phyloP scores from a whole-genome alignment of 2,329 filamentous ascomycete species.

The Parasarocladium wereldwijsianum region DNA sequence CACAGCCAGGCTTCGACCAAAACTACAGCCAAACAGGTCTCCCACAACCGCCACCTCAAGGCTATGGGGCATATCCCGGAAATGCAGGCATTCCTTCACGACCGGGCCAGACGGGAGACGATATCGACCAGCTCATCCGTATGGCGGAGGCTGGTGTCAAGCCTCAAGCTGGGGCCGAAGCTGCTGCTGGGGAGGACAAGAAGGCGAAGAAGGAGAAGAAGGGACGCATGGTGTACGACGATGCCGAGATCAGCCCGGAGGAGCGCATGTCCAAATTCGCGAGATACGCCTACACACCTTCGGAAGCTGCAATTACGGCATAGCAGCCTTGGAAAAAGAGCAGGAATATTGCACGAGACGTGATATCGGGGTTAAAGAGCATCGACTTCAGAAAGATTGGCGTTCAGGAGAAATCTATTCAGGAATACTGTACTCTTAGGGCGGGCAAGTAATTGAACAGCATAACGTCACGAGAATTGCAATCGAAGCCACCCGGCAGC shows the following conservation, averaged over 20 bases:
- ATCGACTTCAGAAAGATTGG: no score
- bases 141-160: constrained; percentile 48
- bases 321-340: constrained; percentile 2
- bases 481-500: no score
- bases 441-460: no score
- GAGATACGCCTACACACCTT: constrained; percentile 49
- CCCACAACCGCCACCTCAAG: constrained; percentile 12
- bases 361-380: constrained; percentile 4
- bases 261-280: constrained; percentile 74
- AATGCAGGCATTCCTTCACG: constrained; percentile 28
- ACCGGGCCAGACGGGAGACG: constrained; percentile 33
- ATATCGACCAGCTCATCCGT: constrained; percentile 51
- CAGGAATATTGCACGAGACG: not conserved
- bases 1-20: constrained; percentile 11
- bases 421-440: no score
- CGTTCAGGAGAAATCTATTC: no score
- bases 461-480: no score
- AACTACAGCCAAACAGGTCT: not conserved
- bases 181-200: constrained; percentile 23
- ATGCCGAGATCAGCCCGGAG: constrained; percentile 68
- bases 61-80: constrained; percentile 28
- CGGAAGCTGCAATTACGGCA: constrained; percentile 6
- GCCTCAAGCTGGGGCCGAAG: constrained; percentile 24
- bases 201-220: constrained; percentile 56
- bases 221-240: constrained; percentile 64